Conservation (phyloP, 2,329 filamentous ascomycete genomes). For the Geoglossum cookeanum region DNA sequence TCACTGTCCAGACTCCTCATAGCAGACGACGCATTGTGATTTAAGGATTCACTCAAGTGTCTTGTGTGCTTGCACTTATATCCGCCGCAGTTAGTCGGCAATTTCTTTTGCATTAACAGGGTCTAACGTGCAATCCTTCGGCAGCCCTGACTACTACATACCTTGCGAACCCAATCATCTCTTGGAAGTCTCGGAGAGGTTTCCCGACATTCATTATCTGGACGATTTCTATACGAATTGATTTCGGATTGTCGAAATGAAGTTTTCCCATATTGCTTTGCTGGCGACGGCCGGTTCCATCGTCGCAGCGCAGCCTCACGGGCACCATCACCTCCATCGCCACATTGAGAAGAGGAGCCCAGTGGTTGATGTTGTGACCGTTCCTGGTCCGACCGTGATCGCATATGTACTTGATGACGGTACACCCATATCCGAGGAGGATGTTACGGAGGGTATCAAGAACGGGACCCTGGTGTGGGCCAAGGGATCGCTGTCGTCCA, state of each 20-base stretch:
- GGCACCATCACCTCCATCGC: conserved; percentile 37
- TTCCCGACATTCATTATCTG: conserved; percentile 3
- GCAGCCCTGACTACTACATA: neutral
- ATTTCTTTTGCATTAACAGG: neutral
- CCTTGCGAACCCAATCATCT: neutral
- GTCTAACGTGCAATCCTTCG: neutral
- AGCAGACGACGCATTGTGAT: no score
- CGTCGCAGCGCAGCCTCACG: conserved; percentile 37
- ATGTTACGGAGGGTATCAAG: conserved; percentile 53
- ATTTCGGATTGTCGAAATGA: conserved; percentile 3
- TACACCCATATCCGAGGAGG: conserved; percentile 35
- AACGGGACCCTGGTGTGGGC: conserved; percentile 47
- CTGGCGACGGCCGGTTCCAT: conserved; percentile 17
- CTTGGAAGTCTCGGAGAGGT: conserved; percentile 4
- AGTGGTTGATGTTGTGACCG: conserved; percentile 30
- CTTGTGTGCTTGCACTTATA: no score
- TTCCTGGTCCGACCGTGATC: conserved; percentile 42
- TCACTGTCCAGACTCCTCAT: neutral
- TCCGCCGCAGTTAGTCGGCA: no score
- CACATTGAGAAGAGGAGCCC: conserved; percentile 30
- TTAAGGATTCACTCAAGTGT: no score
- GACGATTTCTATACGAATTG: neutral
- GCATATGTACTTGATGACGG: conserved; percentile 53
- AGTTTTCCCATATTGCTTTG: conserved; percentile 1
- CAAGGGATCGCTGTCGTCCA: conserved; percentile 23